These are phyloP conservation scores for Curvularia sp. DNA, from an alignment of 2,329 filamentous ascomycete species.

Conservation along the genomic window DNA sequence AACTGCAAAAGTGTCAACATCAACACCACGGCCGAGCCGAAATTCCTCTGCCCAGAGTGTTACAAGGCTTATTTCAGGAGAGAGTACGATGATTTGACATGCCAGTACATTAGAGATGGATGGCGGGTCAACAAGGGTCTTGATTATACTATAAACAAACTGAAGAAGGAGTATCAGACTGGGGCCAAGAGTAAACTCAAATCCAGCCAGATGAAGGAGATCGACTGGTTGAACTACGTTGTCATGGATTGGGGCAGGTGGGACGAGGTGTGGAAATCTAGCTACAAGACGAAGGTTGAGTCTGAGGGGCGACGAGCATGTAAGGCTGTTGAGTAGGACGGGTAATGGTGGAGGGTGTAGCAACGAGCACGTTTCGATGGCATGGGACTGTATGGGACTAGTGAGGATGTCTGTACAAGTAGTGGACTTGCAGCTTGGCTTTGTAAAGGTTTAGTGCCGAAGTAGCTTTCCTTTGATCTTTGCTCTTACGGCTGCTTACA, in stretches of 20 bases:
- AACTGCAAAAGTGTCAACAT: slow-evolving; percentile 4
- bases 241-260: neutral
- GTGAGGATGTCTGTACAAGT: neutral
- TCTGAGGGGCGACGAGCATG: neutral
- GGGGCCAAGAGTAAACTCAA: neutral
- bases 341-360: neutral
- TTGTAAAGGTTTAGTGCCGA: neutral
- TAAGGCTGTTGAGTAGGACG: neutral
- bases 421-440: neutral
- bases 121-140: too few species aligned
- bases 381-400: neutral
- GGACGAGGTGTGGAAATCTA: neutral
- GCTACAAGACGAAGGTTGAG: slow-evolving; percentile 1
- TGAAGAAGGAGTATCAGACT: neutral
- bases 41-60: slow-evolving; percentile 9
- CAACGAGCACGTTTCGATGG: neutral
- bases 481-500: neutral
- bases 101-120: neutral
- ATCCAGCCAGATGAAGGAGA: neutral
- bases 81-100: neutral
- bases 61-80: neutral
- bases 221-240: neutral
- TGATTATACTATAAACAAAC: neutral
- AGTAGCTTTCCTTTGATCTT: neutral
- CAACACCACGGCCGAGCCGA: neutral